phyloP scores from a whole-genome alignment of 2,329 filamentous ascomycete genomes.

The Chrysosporium keratinophilum region DNA sequence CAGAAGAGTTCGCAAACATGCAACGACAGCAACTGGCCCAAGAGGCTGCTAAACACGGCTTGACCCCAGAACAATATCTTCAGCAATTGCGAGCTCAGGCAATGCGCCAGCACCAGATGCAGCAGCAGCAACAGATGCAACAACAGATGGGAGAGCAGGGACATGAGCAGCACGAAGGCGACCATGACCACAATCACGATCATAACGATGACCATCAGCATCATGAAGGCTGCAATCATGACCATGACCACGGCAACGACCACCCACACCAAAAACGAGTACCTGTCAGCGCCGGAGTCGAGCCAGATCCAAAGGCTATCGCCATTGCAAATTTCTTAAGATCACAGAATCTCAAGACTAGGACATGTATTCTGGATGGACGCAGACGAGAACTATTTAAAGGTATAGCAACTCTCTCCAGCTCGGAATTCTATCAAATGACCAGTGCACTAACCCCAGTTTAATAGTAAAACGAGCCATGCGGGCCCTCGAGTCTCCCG shows the following conservation, averaged over 20 bases:
- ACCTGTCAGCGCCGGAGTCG: slow-evolving; percentile 41
- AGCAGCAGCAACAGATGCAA: slow-evolving; percentile 33
- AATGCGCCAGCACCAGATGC: slow-evolving; percentile 27
- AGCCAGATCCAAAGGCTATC: slow-evolving; percentile 78
- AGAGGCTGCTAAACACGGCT: slow-evolving; percentile 42
- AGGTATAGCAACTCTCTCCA: slow-evolving; percentile 43
- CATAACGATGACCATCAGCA: slow-evolving; percentile 15
- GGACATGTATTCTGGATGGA: slow-evolving; percentile 88
- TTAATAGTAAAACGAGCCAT: slow-evolving; percentile 82
- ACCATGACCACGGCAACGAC: slow-evolving; percentile 17
- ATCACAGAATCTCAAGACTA: slow-evolving; percentile 71
- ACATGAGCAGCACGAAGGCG: slow-evolving; percentile 19
- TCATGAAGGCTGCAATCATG: slow-evolving; percentile 20
- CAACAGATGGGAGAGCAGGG: slow-evolving; percentile 17
- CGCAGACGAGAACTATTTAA: slow-evolving; percentile 98
- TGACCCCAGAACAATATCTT: slow-evolving; percentile 44
- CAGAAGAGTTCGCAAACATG: slow-evolving; percentile 68
- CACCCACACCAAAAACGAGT: slow-evolving; percentile 38
- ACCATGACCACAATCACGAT: slow-evolving; percentile 18
- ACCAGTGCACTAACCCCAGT: background rate
- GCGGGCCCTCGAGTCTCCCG: slow-evolving; percentile 75
- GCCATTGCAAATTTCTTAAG: slow-evolving; percentile 83
- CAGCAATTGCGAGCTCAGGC: slow-evolving; percentile 29
- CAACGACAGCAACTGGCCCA: slow-evolving; percentile 38
- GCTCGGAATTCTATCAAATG: background rate